These are phyloP conservation scores for Neurospora sp. DNA, from an alignment of 495 filamentous ascomycete genomes.

Conservation along the genomic window DNA sequence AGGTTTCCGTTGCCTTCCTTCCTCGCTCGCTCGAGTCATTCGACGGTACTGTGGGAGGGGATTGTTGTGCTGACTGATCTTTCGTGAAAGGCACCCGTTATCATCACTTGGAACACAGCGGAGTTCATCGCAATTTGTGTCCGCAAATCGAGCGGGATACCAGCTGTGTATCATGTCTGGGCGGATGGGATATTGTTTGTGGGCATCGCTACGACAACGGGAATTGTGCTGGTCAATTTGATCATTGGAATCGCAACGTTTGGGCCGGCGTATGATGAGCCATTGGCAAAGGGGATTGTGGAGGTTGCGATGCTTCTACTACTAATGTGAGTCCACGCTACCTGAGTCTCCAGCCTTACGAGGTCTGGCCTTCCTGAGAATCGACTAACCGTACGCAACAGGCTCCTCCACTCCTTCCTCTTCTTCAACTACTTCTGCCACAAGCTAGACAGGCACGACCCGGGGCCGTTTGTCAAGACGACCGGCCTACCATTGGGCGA, in stretches of 20 bases:
- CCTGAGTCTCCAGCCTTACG: not conserved
- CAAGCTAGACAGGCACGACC: not conserved
- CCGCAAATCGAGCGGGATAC: not conserved
- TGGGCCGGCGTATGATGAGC: not conserved
- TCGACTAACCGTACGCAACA: not conserved
- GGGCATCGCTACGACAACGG: not conserved
- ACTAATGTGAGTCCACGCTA: not conserved
- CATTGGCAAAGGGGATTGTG: not conserved
- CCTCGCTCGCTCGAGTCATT: not conserved
- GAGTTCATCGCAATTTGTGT: slow-evolving; percentile 5
- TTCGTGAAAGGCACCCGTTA: slow-evolving; percentile 2
- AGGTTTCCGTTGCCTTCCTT: not conserved
- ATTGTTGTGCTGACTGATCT: not conserved
- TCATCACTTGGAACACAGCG: slow-evolving; percentile 9
- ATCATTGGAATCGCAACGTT: not conserved
- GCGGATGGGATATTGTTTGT: not conserved
- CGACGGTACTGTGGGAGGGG: not conserved
- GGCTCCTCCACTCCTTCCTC: not conserved
- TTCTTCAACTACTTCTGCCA: not conserved
- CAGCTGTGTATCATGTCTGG: not conserved
- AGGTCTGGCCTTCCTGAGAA: not conserved
- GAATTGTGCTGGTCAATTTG: not conserved
- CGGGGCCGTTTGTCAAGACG: not conserved
- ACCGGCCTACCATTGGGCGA: not conserved
- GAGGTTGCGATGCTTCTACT: not conserved